phyloP scores from a whole-genome alignment of 441 rosid species.

The Biscutella auriculata region DNA sequence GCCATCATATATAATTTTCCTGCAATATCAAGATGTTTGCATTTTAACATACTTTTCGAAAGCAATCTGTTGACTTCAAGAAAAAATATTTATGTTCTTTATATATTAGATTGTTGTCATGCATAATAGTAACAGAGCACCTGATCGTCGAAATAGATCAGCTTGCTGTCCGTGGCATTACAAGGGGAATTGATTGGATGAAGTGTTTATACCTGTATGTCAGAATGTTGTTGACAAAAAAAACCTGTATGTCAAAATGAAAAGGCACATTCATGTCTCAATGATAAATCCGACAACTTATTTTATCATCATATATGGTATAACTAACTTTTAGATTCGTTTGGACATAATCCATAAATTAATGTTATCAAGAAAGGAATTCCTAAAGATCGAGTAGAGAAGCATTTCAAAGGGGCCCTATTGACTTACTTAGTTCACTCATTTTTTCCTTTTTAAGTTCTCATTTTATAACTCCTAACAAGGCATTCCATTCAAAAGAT shows the following conservation, averaged over 20 bases:
- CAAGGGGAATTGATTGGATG: conserved; percentile 94
- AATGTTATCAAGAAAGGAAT: conserved; percentile 73
- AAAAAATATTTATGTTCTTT: conserved; percentile 12
- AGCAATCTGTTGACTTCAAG: background rate
- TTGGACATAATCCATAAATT: conserved; percentile 68
- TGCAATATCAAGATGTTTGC: too few relatives aligned
- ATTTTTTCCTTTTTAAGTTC: conserved; percentile 5
- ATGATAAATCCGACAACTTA: background rate
- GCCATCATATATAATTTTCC: too few relatives aligned
- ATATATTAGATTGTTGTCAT: conserved; percentile 62
- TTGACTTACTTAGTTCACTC: conserved; percentile 5
- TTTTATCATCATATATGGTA: conserved; percentile 4
- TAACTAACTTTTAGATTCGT: conserved; percentile 16
- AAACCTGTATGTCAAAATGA: conserved; percentile 80
- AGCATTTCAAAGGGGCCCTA: conserved; percentile 69
- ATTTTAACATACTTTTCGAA: background rate
- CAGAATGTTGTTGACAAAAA: too few relatives aligned
- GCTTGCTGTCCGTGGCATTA: conserved; percentile 65
- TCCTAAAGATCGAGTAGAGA: conserved; percentile 63
- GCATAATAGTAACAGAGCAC: conserved; percentile 69
- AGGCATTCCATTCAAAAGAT: conserved; percentile 79
- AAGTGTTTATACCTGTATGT: conserved; percentile 86
- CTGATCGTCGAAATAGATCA: conserved; percentile 96
- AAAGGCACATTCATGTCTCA: conserved; percentile 42
- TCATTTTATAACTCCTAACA: conserved; percentile 26